Percentiles rank a stretch among this genome's conserved stretches.
Conservation (phyloP, 345 rosid genomes). For the Leavenworthia alabamica region DNA sequence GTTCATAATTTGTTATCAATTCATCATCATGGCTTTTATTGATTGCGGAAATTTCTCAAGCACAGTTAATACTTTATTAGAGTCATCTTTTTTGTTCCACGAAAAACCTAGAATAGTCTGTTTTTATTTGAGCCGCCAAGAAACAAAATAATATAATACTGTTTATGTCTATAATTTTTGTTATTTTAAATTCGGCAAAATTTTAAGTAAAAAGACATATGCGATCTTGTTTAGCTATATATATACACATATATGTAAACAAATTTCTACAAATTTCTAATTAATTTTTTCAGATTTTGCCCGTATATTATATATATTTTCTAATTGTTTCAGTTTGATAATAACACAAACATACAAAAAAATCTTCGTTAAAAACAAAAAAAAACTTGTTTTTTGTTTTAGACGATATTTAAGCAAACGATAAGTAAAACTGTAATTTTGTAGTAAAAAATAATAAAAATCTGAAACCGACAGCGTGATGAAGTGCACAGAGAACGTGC, state of each 20-base stretch:
- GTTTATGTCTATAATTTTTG: neutral
- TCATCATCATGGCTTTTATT: neutral
- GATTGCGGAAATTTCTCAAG: neutral
- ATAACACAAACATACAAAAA: neutral
- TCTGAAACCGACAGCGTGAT: slow-evolving; percentile 14
- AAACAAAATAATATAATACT: neutral
- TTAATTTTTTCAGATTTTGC: neutral
- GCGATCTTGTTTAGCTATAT: neutral
- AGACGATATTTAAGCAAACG: neutral
- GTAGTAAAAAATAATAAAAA: neutral
- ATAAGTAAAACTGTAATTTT: neutral
- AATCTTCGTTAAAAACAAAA: neutral
- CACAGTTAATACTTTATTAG: neutral
- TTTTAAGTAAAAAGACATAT: too few relatives aligned
- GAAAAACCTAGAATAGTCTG: neutral
- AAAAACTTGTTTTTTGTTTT: neutral
- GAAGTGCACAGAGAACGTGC: slow-evolving; percentile 8
- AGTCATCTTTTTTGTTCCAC: neutral
- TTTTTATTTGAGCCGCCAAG: neutral
- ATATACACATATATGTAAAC: neutral
- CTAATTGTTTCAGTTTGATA: neutral
- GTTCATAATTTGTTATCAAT: neutral
- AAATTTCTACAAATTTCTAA: neutral
- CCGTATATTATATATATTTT: neutral
- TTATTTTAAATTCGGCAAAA: neutral